Base-by-base conservation (phyloP, 2,329 filamentous ascomycete species). In the Colletotrichum melonis region DNA sequence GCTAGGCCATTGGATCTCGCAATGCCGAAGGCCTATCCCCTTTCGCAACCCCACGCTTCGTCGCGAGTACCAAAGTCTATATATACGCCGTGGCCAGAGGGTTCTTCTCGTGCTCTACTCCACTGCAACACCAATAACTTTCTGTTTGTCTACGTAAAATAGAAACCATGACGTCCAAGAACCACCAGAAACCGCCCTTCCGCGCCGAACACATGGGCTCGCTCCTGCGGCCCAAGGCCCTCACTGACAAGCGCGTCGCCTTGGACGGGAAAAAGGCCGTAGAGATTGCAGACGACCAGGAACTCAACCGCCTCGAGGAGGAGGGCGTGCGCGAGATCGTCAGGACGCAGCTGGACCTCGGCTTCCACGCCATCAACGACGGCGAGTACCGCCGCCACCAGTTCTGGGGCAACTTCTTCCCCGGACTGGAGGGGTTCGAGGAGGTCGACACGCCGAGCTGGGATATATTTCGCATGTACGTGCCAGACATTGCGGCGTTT, bases 201-300 rank as follows among this genome's bases (percentile, higher is more conserved):
- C 88, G 93, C 77, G 93, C 93, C 62, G 93, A 95, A 86, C 93
- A 95, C 78, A 86, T 94, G 77, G 93, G 93, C 77, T 94, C 92
- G 22, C 86, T 95, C 35, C 88, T 94, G 56, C 90, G 93, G 26
- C 92, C 93, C 9, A 83, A 92, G 72, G 73, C 76, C 26, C 80
- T 82, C 9, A 80, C 82, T 9, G 77, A 80, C 42, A 77, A 78
- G 52, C 77, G 81, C 71, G 76, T 79, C 69, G 73, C 77, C 69
- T 78, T 82, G 67, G 80, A 80, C 26, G 79, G 79, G 26, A 78
- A 78, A 72, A 63, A 69, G 14, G 70, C 70, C 7, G 55, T 70
- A 14, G 80, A 78, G 58, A 63, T 80, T 5, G 72, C 78, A 62
- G 84, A 88, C 14, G 87, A 92, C 74, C 85, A 84, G 30, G 84